Conservation (phyloP, 2,329 filamentous ascomycete genomes). For the Neonectria sp. region DNA sequence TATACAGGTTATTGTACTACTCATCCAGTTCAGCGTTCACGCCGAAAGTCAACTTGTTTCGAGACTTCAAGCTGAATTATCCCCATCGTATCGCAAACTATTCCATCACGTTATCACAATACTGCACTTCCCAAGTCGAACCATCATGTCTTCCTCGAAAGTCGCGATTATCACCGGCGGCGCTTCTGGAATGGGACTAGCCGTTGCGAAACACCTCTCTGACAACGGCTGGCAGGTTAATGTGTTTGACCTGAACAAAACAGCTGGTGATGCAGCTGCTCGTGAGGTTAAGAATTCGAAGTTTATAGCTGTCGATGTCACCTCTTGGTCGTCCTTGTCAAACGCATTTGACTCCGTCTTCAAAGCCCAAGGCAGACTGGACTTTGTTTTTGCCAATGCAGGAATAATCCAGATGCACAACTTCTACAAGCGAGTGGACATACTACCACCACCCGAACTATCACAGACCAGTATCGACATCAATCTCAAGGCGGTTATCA, state of each 20-base stretch:
- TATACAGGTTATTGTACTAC: neutral
- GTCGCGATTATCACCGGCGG: slow-evolving; percentile 41
- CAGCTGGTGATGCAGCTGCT: slow-evolving; percentile 28
- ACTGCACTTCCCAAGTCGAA: neutral
- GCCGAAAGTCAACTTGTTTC: too few relatives aligned
- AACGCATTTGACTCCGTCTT: slow-evolving; percentile 56
- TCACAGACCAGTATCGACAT: slow-evolving; percentile 43
- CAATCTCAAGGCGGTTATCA: slow-evolving; percentile 55
- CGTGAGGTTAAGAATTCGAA: neutral
- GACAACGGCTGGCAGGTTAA: slow-evolving; percentile 34
- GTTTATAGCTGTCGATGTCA: slow-evolving; percentile 19
- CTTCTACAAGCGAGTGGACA: slow-evolving; percentile 50
- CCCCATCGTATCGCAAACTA: neutral
- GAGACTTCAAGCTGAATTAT: too few relatives aligned
- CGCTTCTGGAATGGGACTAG: slow-evolving; percentile 42
- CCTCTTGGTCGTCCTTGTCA: slow-evolving; percentile 34
- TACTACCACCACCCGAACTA: slow-evolving; percentile 21
- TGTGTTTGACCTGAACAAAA: slow-evolving; percentile 41
- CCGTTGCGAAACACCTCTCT: slow-evolving; percentile 37
- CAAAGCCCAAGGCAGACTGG: slow-evolving; percentile 52
- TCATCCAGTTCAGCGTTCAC: neutral
- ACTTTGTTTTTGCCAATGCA: slow-evolving; percentile 66
- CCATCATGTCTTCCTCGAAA: slow-evolving; percentile 21
- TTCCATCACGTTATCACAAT: neutral
- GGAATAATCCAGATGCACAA: slow-evolving; percentile 60